Conservation (phyloP, 768 basidiomycete species). For the Megacollybia marginata region DNA sequence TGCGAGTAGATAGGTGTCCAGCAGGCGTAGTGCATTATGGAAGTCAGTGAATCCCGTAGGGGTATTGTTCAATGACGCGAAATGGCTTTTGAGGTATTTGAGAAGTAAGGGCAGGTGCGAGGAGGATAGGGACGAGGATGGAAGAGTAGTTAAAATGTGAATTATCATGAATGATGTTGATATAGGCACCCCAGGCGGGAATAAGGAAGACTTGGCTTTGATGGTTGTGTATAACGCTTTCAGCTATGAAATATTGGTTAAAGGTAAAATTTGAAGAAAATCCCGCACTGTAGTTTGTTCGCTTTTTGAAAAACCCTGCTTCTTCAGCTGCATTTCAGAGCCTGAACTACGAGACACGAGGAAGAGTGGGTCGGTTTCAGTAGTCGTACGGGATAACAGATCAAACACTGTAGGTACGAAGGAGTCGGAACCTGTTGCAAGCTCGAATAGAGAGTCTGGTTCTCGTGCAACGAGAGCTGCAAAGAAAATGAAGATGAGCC, state of each 20-base stretch:
- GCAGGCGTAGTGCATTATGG: constrained; percentile 47
- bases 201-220: constrained; percentile 25
- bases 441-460: constrained; percentile 41
- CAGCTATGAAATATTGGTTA: constrained; percentile 19
- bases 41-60: constrained; percentile 33
- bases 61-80: constrained; percentile 7
- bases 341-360: constrained; percentile 21
- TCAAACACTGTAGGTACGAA: constrained; percentile 36
- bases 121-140: constrained; percentile 17
- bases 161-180: constrained; percentile 19
- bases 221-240: constrained; percentile 28
- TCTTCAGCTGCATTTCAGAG: constrained; percentile 38
- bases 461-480: constrained; percentile 58
- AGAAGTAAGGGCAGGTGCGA: constrained; percentile 7
- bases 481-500: constrained; percentile 56
- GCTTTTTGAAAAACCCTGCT: constrained; percentile 45
- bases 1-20: constrained; percentile 58
- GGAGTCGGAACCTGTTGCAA: constrained; percentile 28
- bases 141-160: constrained; percentile 34
- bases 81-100: too few species aligned
- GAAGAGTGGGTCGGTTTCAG: constrained; percentile 42
- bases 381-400: constrained; percentile 26
- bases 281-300: constrained; percentile 48
- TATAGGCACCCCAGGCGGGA: constrained; percentile 26
- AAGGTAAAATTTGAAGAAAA: neutral